Conservation (phyloP, 2,329 filamentous ascomycete genomes). For the Colletotrichum eremochloae region DNA sequence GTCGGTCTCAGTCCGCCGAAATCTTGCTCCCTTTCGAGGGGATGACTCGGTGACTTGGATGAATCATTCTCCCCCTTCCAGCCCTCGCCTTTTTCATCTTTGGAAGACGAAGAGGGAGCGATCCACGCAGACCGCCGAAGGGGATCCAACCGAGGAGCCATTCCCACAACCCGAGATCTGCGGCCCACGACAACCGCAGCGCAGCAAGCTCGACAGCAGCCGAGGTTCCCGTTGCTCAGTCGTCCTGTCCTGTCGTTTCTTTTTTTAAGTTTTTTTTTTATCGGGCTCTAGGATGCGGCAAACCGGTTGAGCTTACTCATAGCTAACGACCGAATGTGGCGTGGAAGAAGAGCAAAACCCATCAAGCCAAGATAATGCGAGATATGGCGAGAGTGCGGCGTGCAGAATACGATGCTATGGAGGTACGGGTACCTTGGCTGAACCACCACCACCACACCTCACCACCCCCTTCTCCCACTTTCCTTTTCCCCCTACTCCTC, state of each 20-base stretch:
- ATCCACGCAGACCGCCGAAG: background rate
- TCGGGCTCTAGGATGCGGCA: conserved; percentile 15
- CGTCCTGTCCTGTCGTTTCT: conserved; percentile 10
- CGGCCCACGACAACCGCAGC: background rate
- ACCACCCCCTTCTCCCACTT: conserved; percentile 14
- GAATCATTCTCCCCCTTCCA: background rate
- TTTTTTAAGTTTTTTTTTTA: background rate
- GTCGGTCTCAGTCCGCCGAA: conserved; percentile 10
- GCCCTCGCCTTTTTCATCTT: conserved; percentile 1
- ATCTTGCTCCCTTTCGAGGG: conserved; percentile 17
- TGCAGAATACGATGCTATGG: conserved; percentile 20
- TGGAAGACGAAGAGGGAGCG: background rate
- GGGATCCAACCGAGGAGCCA: background rate
- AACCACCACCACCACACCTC: background rate
- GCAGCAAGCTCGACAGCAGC: background rate
- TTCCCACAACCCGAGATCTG: background rate
- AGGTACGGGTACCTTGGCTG: conserved; percentile 31
- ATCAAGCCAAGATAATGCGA: background rate
- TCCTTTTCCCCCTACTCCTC: conserved; percentile 22
- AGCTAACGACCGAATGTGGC: conserved; percentile 9
- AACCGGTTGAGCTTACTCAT: conserved; percentile 9
- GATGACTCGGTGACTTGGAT: conserved; percentile 10
- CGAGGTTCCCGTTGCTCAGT: background rate
- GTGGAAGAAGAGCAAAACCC: background rate
- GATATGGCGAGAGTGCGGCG: conserved; percentile 8